Conservation (phyloP, 2,329 filamentous ascomycete species). For the Alternaria arborescens region DNA sequence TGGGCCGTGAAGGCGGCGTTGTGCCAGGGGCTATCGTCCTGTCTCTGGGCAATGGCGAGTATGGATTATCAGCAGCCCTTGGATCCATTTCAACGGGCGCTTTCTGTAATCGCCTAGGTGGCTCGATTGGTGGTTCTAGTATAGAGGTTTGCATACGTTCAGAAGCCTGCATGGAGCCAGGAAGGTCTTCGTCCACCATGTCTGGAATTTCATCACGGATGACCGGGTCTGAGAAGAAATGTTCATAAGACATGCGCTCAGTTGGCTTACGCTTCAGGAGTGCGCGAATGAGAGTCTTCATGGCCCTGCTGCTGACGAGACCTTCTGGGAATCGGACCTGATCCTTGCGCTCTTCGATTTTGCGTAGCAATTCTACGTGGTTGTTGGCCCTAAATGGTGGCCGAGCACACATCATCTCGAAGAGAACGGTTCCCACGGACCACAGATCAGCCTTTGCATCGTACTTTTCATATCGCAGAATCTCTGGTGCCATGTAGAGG, state of each 20-base stretch:
- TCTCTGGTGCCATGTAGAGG: conserved; percentile 98
- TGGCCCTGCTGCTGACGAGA: conserved; percentile 72
- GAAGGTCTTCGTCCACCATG: conserved; percentile 78
- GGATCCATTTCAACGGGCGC: conserved; percentile 39
- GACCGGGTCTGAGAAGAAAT: conserved; percentile 80
- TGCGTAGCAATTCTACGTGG: conserved; percentile 90
- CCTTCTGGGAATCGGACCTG: conserved; percentile 83
- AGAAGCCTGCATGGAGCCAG: conserved; percentile 37
- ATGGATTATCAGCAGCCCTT: conserved; percentile 38
- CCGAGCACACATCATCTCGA: conserved; percentile 91
- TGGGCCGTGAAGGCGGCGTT: conserved; percentile 47
- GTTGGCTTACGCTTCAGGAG: conserved; percentile 86
- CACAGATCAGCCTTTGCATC: conserved; percentile 96
- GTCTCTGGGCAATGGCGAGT: conserved; percentile 46
- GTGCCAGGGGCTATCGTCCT: conserved; percentile 35
- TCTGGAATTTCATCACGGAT: conserved; percentile 80
- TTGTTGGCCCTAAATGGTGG: conserved; percentile 93
- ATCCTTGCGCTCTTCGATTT: conserved; percentile 90
- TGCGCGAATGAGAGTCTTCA: conserved; percentile 81
- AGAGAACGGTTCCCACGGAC: conserved; percentile 95
- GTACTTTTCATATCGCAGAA: conserved; percentile 95
- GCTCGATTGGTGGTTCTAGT: conserved; percentile 36
- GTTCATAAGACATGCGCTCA: conserved; percentile 84
- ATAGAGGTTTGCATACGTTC: conserved; percentile 38
- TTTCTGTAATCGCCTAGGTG: conserved; percentile 40